These are phyloP conservation scores for Luffa acutangula DNA, from an alignment of 306 rosid genomes.

Conservation along the genomic window DNA sequence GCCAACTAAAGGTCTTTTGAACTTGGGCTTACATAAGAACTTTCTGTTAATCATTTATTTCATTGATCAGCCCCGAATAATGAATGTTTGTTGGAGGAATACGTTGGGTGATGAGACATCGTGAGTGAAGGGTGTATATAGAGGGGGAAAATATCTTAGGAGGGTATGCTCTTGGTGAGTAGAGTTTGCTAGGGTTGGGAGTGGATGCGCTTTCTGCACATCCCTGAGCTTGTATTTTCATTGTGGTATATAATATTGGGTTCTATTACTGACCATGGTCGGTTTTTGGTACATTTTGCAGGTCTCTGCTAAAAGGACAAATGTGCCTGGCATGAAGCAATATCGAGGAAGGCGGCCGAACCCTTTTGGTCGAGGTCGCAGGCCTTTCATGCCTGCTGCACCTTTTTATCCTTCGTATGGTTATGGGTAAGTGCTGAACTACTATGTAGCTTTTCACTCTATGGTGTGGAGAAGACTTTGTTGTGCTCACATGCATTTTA, in stretches of 20 bases:
- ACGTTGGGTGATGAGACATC: background rate
- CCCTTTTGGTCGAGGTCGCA: conserved; percentile 55
- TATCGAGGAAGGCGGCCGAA: conserved; percentile 70
- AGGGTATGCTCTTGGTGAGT: background rate
- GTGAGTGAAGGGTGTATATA: background rate
- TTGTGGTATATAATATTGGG: background rate
- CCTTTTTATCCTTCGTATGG: conserved; percentile 72
- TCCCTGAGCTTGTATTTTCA: background rate
- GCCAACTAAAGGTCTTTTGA: conserved; percentile 76
- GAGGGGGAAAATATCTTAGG: background rate
- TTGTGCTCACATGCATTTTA: background rate
- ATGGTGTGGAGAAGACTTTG: background rate
- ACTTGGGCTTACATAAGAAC: background rate
- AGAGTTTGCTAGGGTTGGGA: background rate
- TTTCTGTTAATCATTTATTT: background rate
- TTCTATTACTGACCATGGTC: conserved; percentile 4
- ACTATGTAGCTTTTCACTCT: background rate
- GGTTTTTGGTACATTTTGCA: conserved; percentile 23
- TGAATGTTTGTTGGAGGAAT: background rate
- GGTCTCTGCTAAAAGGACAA: conserved; percentile 98
- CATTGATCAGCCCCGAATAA: background rate
- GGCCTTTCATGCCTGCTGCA: conserved; percentile 69
- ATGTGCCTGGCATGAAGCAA: conserved; percentile 90
- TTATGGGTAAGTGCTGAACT: conserved; percentile 59
- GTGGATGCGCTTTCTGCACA: background rate